Percentiles rank a stretch among this genome's conserved stretches.
These are phyloP conservation scores for Hypomyces rosellus DNA, from an alignment of 2,329 filamentous ascomycete genomes.

Conservation along the genomic window DNA sequence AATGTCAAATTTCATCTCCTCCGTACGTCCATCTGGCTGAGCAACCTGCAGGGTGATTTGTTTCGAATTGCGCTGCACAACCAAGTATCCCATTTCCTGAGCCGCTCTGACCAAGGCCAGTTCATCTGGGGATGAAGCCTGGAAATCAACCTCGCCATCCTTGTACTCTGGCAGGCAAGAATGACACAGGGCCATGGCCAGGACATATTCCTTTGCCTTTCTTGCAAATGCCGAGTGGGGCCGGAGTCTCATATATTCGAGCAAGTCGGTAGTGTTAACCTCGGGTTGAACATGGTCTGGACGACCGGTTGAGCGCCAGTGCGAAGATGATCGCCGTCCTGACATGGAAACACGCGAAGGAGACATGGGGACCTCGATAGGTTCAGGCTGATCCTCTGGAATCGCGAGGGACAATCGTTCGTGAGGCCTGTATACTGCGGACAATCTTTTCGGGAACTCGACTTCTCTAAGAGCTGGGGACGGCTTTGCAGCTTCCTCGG, in stretches of 20 bases:
- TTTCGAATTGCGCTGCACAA: conserved; percentile 66
- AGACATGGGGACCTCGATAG: conserved; percentile 19
- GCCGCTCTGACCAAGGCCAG: conserved; percentile 79
- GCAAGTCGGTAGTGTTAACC: conserved; percentile 63
- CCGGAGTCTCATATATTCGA: conserved; percentile 69
- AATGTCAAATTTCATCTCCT: conserved; percentile 66
- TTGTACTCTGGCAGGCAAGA: conserved; percentile 78
- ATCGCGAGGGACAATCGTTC: conserved; percentile 24
- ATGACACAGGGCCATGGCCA: conserved; percentile 82
- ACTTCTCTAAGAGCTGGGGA: conserved; percentile 3
- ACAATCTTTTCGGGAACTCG: conserved; percentile 13
- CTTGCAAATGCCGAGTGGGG: conserved; percentile 72
- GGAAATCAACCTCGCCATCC: conserved; percentile 68
- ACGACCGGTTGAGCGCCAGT: conserved; percentile 43
- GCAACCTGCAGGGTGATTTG: conserved; percentile 52
- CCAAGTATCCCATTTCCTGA: conserved; percentile 74
- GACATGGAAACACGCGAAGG: conserved; percentile 24
- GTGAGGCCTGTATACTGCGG: conserved; percentile 21
- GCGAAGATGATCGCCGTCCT: conserved; percentile 40
- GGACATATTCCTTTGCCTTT: conserved; percentile 74
- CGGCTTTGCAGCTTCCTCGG: conserved; percentile 10
- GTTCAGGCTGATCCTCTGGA: conserved; percentile 22
- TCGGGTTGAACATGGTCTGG: conserved; percentile 48
- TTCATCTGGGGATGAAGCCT: conserved; percentile 87
- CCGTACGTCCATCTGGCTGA: conserved; percentile 29